Conservation (phyloP, 2,329 filamentous ascomycete species). For the Coleophoma cylindrospora region DNA sequence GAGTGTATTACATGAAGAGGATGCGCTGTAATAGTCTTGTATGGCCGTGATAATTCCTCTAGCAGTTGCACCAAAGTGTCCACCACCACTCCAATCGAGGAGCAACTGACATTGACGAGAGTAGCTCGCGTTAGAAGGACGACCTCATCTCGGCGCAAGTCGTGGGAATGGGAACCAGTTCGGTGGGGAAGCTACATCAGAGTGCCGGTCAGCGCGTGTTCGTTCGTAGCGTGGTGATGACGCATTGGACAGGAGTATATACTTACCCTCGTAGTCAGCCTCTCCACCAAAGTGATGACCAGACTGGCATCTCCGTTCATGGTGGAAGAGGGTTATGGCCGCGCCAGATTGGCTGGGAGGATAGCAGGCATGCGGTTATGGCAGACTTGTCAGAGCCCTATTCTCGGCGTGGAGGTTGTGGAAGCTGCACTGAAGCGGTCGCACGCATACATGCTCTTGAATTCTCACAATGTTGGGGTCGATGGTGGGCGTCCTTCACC, state of each 20-base stretch:
- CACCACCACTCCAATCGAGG: constrained; percentile 47
- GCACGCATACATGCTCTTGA: no score
- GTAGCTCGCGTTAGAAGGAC: constrained; percentile 56
- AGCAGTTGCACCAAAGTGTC: constrained; percentile 52
- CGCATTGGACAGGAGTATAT: neutral
- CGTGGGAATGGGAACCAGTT: constrained; percentile 51
- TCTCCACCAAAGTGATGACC: constrained; percentile 57
- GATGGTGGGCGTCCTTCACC: no score
- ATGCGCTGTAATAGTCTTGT: constrained; percentile 44
- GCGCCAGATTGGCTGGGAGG: constrained; percentile 16
- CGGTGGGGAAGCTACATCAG: constrained; percentile 53
- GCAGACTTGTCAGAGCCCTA: neutral
- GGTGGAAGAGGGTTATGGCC: constrained; percentile 17
- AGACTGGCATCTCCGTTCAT: constrained; percentile 58
- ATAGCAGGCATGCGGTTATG: constrained; percentile 18
- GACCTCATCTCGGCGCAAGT: constrained; percentile 56
- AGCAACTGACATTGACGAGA: constrained; percentile 53
- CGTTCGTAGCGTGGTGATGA: no score
- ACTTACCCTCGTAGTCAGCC: constrained; percentile 55
- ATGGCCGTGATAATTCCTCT: constrained; percentile 52
- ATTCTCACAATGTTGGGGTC: no score
- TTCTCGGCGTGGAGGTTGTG: no score
- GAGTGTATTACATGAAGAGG: constrained; percentile 58
- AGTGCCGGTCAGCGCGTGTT: neutral
- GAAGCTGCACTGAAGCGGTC: no score